Percentiles rank a stretch among this genome's conserved stretches.
Conservation (phyloP, 352 stramenopile species). For the Globisporangium irregulare region DNA sequence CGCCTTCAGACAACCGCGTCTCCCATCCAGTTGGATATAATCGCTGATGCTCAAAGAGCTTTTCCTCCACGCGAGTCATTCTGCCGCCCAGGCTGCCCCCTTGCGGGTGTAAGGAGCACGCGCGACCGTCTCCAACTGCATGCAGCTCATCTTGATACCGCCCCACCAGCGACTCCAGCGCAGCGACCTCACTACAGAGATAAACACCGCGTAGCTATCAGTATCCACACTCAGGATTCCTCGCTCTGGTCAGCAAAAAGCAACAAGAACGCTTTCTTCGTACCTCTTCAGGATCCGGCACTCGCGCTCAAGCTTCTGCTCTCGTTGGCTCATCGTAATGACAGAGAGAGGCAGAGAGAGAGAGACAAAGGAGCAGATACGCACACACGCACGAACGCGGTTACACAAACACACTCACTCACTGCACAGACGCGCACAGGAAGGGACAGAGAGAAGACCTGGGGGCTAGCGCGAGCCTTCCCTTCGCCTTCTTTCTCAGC, state of each 20-base stretch:
- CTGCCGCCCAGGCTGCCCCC: background rate
- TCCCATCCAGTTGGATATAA: slow-evolving; percentile 33
- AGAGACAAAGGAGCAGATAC: background rate
- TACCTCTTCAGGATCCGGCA: slow-evolving; percentile 35
- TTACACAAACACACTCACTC: background rate
- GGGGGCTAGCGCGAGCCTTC: background rate
- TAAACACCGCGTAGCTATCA: background rate
- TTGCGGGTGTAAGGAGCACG: slow-evolving; percentile 7
- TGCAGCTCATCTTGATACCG: slow-evolving; percentile 58
- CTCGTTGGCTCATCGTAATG: slow-evolving; percentile 14
- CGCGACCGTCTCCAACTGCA: background rate
- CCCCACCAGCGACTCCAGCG: slow-evolving; percentile 55
- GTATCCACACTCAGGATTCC: background rate
- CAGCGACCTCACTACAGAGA: slow-evolving; percentile 46
- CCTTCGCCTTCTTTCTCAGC: background rate
- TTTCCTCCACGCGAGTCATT: slow-evolving; percentile 35
- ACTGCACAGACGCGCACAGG: background rate
- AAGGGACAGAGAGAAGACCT: slow-evolving; percentile 1
- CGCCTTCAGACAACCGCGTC: slow-evolving; percentile 9
- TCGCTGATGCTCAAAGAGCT: slow-evolving; percentile 57
- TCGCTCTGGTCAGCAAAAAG: background rate
- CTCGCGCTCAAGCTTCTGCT: slow-evolving; percentile 38
- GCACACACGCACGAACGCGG: no score
- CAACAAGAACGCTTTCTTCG: background rate
- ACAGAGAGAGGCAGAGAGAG: background rate